These are phyloP conservation scores for Scedosporium aurantiacum DNA, from an alignment of 2,329 filamentous ascomycete species.

Conservation along the genomic window DNA sequence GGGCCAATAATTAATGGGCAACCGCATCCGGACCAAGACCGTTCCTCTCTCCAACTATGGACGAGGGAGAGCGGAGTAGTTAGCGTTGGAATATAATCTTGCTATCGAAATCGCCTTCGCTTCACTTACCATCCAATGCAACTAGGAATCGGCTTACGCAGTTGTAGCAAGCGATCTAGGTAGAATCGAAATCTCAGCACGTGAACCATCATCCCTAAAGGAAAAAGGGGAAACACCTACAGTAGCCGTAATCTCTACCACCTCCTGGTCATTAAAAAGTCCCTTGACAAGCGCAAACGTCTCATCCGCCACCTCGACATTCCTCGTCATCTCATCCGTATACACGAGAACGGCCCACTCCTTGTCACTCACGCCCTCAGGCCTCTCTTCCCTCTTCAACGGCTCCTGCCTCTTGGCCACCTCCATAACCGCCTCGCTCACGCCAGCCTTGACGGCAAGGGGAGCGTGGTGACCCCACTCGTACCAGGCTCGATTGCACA, in stretches of 20 bases:
- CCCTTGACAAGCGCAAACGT: conserved; percentile 54
- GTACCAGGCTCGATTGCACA: conserved; percentile 72
- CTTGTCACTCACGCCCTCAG: conserved; percentile 36
- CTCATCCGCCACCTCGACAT: conserved; percentile 56
- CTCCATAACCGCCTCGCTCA: conserved; percentile 39
- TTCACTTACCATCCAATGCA: conserved; percentile 58
- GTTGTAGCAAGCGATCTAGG: conserved; percentile 61
- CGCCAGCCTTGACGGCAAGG: conserved; percentile 46
- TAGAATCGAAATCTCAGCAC: conserved; percentile 10
- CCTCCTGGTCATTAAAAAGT: conserved; percentile 56
- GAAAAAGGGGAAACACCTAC: conserved; percentile 27
- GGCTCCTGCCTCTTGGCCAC: conserved; percentile 25
- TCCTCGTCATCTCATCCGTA: conserved; percentile 74
- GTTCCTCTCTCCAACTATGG: conserved; percentile 46
- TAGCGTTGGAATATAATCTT: background rate
- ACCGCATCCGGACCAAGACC: conserved; percentile 35
- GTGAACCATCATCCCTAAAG: background rate
- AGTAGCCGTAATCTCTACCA: conserved; percentile 73
- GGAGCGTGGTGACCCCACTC: conserved; percentile 76
- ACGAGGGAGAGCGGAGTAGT: background rate
- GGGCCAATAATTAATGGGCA: conserved; percentile 19
- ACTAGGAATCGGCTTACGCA: conserved; percentile 78
- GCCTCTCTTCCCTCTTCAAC: conserved; percentile 15
- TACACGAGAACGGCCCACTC: conserved; percentile 63
- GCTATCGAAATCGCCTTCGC: background rate